Evolutionary conservation across 805 yeast species (phyloP).

Genomic region (Starmerella apicola): DNA sequence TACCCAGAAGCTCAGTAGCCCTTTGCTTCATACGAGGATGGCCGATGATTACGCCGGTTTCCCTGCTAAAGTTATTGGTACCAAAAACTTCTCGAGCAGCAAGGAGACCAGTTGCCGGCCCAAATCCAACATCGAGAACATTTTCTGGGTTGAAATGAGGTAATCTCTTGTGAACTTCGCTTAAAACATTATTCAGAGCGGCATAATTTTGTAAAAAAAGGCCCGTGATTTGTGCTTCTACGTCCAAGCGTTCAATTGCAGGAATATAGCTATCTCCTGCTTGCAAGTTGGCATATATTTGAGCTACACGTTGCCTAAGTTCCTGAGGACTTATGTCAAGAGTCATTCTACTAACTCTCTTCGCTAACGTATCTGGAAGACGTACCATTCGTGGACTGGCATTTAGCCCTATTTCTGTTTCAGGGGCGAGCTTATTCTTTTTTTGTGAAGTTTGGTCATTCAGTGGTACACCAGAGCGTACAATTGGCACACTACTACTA

Average conservation of each 20-base stretch:
- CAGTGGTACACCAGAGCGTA: not conserved
- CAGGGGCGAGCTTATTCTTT: slow-evolving; percentile 33
- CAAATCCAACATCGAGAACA: slow-evolving; percentile 71
- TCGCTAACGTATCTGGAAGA: slow-evolving; percentile 46
- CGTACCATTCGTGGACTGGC: slow-evolving; percentile 37
- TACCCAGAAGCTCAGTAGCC: slow-evolving; percentile 61
- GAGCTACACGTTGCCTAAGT: slow-evolving; percentile 50
- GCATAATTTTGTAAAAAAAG: slow-evolving; percentile 74
- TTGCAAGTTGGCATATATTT: slow-evolving; percentile 38
- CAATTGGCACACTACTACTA: slow-evolving; percentile 2
- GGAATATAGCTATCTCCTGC: slow-evolving; percentile 44
- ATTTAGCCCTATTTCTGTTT: slow-evolving; percentile 45
- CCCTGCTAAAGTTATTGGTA: slow-evolving; percentile 45
- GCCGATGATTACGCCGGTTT: slow-evolving; percentile 65
- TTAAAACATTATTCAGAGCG: slow-evolving; percentile 48
- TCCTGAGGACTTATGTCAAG: slow-evolving; percentile 49
- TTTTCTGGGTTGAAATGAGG: slow-evolving; percentile 46
- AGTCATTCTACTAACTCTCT: slow-evolving; percentile 53
- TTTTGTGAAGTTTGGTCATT: not conserved
- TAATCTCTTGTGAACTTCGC: slow-evolving; percentile 48
- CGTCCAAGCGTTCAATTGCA: slow-evolving; percentile 28
- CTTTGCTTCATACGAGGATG: slow-evolving; percentile 61
- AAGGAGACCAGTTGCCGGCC: slow-evolving; percentile 85
- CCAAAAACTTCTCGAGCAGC: slow-evolving; percentile 80
- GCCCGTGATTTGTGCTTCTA: slow-evolving; percentile 71